phyloP scores from a whole-genome alignment of 2,329 filamentous ascomycete genomes.

The Kalaharituber pfeilii region DNA sequence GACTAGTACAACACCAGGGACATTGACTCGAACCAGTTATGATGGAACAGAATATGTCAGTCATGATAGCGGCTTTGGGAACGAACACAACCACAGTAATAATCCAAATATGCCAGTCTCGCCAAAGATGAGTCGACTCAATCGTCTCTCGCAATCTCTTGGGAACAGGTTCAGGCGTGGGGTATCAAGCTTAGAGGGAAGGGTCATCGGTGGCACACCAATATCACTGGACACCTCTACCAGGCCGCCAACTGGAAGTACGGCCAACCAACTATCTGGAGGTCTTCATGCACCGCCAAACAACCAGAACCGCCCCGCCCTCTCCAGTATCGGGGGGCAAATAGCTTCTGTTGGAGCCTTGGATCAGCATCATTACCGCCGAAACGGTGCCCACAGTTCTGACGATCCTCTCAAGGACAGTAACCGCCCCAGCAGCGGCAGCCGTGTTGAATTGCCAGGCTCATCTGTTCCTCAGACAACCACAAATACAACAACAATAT shows the following conservation, averaged over 20 bases:
- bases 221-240: background rate
- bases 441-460: background rate
- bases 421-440: background rate
- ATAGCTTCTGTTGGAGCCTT: background rate
- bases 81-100: background rate
- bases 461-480: background rate
- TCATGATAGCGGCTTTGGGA: background rate
- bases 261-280: background rate
- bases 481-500: background rate
- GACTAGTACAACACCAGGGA: background rate
- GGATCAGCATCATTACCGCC: background rate
- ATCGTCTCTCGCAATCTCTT: background rate
- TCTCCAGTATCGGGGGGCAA: background rate
- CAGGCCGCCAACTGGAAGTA: background rate
- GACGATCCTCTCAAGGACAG: background rate
- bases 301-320: background rate
- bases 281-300: background rate
- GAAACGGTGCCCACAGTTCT: background rate
- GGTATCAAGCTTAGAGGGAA: background rate
- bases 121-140: background rate
- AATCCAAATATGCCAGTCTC: background rate
- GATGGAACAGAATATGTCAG: background rate
- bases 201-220: background rate
- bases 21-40: background rate
- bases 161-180: background rate